phyloP scores from a whole-genome alignment of 306 rosid genomes.

The Rosa lucieae region DNA sequence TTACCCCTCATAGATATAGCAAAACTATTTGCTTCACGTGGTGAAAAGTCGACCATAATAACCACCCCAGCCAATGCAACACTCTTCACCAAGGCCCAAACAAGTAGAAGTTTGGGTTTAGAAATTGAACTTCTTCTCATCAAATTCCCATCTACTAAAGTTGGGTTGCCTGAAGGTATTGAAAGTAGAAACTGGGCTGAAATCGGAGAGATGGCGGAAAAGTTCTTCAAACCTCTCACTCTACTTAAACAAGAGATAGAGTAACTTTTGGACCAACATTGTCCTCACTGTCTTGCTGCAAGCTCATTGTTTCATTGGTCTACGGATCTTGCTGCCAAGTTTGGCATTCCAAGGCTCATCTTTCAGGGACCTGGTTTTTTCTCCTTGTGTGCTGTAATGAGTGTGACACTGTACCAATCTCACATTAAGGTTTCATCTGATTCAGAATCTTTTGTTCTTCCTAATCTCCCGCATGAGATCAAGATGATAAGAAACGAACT shows the following conservation, averaged over 20 bases:
- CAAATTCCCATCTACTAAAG: background rate
- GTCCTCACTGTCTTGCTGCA: background rate
- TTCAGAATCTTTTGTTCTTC: no score
- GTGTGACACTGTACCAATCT: no score
- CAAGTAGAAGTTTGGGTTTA: background rate
- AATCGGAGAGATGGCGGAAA: background rate
- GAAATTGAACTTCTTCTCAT: background rate
- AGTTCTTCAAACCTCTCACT: background rate
- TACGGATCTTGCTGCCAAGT: constrained; percentile 10
- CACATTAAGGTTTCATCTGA: no score
- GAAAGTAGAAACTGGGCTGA: background rate
- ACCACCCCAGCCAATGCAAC: background rate
- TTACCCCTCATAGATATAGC: constrained; percentile 6
- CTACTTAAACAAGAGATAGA: background rate
- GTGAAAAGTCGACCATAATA: constrained; percentile 18
- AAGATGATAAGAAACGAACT: no score
- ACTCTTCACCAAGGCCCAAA: constrained; percentile 19
- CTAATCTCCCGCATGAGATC: no score
- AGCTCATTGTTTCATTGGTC: background rate
- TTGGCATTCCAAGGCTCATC: constrained; percentile 3
- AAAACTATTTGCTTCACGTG: background rate
- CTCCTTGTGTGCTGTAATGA: no score
- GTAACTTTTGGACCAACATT: background rate
- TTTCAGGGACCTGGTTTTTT: background rate
- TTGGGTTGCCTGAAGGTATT: constrained; percentile 8